These are phyloP conservation scores for Cudoniella acicularis DNA, from an alignment of 495 filamentous ascomycete genomes.

Conservation along the genomic window DNA sequence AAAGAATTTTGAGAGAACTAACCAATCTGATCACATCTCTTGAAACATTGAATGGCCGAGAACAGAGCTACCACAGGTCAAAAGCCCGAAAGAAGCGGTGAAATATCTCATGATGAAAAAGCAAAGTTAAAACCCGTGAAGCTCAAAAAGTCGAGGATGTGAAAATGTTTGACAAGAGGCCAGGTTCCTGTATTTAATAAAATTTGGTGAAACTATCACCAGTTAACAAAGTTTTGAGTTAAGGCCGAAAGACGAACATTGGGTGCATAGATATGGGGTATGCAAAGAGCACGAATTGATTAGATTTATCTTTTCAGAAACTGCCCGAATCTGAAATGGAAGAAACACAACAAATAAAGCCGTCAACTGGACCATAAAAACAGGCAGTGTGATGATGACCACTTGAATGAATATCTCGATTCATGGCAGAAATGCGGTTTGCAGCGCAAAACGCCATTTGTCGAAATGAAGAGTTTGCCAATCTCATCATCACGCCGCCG, in stretches of 20 bases:
- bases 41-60: constrained; percentile 27
- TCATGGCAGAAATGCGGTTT: background rate
- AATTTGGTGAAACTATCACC: no score
- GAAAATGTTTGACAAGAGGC: background rate
- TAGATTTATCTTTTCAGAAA: background rate
- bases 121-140: background rate
- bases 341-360: background rate
- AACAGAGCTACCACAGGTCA: constrained; percentile 11
- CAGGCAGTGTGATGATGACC: background rate
- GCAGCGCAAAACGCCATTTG: background rate
- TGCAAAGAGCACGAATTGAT: background rate
- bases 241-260: background rate
- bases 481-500: background rate
- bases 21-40: constrained; percentile 34
- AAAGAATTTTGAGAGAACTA: background rate
- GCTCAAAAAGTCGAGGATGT: background rate
- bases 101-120: constrained; percentile 10
- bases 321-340: background rate
- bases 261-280: background rate
- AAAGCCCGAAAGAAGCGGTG: constrained; percentile 4
- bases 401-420: background rate
- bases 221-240: background rate
- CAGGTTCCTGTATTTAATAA: background rate
- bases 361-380: background rate
- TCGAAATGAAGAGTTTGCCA: background rate